Base-by-base conservation (phyloP, 129 eudicot genomes). In the Logfia minima region DNA sequence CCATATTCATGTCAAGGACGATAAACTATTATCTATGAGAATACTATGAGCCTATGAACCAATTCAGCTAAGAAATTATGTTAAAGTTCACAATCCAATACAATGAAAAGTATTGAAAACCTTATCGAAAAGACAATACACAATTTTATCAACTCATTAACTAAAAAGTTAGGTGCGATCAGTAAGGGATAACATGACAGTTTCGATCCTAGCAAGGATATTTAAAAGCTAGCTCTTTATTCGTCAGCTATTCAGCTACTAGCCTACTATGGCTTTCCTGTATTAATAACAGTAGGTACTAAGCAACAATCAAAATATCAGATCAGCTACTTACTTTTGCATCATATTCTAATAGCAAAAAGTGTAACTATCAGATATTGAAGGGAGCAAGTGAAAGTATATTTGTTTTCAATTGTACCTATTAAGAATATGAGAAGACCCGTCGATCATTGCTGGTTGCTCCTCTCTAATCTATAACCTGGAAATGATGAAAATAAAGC, bases 381-480 rank as follows among this genome's bases (percentile, higher is more conserved):
- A 48, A 48, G 1, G 55, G 5, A 48, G 55, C n/a, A 14, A 48
- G 55, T 48, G n/a, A 48, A 48, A 48, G 6, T 48, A 48, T 48
- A 3, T n/a, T 7, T 68, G 5, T 58, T 69, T 69, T 41, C 29
- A 31, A 41, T 71, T 70, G 70, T 72, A 34, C 17, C 8, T 78
- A 77, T 39, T 69, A 58, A 70, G 70, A 51, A 58, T 43, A 78
- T 7, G 64, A 35, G 29, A 70, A 31, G 65, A 60, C 45, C 51
- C 17, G 67, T 37, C 34, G n/a, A n/a, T 35, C 64, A 73, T 64
- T 4, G 21, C 23, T 67, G 75, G 26, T 59, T 74, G 55, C n/a
- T 31, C 43, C 48, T 58, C 43, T 67, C 71, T 58, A 55, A 67
- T 75, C 66, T 74, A 80, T 39, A 80, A 63, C 80, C 84, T 80